Evolutionary conservation across 2,329 filamentous ascomycete species (phyloP), one percentile per base, ranked within the genome.

Genomic region (Drechslerella coelobrocha): DNA sequence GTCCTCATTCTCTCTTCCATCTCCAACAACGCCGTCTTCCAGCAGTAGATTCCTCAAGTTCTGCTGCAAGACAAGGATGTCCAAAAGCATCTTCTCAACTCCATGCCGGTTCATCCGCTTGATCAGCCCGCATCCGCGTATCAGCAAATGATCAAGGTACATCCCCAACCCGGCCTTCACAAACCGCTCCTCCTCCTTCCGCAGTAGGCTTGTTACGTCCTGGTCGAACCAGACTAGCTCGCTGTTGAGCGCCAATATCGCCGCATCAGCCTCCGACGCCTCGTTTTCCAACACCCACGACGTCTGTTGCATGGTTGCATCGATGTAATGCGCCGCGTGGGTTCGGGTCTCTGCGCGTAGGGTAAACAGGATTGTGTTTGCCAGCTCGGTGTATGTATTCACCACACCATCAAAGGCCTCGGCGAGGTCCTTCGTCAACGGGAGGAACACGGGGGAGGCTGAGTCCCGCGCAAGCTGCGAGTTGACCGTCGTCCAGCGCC

Each of bases 1-100:
- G 12, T 71, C 50, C 47, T 51, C 26, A n/a, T 29, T 39, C n/a
- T 45, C 50, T 17, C 53, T 77, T 1, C 75, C 75, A 74, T 63
- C 75, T 9, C 74, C 74, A 0, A 75, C 74, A 73, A 79, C 61
- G 52, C 73, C 69, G 26, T 93, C 81, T 62, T 85, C 83, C 2
- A 90, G 88, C 7, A 84, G 84, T 57, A 99, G 88, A 74, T 96
- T 96, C 81, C 96, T 96, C 61, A 99, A 85, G 76, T 96, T 97
- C 78, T 99, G 94, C 80, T 97, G 93, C 55, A 99, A 82, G 41
- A 99, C 94, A 23, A 97, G 84, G 52, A 97, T 91, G 78, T 99
- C 96, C 76, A 97, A 86, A 78, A 92, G 89, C 86, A 99, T 92
- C 37, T 92, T 86, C n/a, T 88, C 86, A 68, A 88, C 90, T 43